Evolutionary conservation across 2,329 filamentous ascomycete genomes (phyloP), one percentile per base, ranked within the genome.

Genomic region (Stemphylium beticola): DNA sequence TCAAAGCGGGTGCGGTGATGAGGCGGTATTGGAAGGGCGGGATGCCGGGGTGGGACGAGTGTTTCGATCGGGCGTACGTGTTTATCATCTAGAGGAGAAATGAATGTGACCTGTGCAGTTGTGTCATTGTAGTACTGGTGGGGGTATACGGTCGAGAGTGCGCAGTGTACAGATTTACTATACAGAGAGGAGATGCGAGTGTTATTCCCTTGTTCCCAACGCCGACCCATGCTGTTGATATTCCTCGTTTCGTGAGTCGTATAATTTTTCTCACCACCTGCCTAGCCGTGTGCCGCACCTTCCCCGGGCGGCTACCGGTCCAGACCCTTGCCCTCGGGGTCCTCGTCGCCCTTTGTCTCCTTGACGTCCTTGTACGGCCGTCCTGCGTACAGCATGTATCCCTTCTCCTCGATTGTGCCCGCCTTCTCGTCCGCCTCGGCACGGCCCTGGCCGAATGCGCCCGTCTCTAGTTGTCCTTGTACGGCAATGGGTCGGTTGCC

Each of bases 401-500:
- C 73, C 57, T 70, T 74, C 65, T 74, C 73, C 53, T 74, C 73
- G 17, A 74, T 74, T 0, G 72, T 74, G 20, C 72, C 72, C 2
- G 45, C 46, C 56, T 74, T 74, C 40, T 72, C 71, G 42, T 73
- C 71, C 10, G 58, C 64, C 61, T 66, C 64, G 0, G 61, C 55
- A 3, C 66, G 55, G 17, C 66, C 67, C n/a, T 70, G 51, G 1
- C 69, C 69, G 58, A 70, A 69, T 3, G 70, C 64, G 48, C 71
- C 72, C 24, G 67, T 73, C 46, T 74, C 71, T 4, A 72, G 58
- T 49, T 74, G 72, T 0, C 66, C 66, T 11, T 64, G 56, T 2
- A 75, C 65, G 17, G 67, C 82, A 62, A 96, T 87, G 49, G 95
- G 92, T 75, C 92, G 86, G 80, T 98, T 98, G 54, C 95, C 95